Evolutionary conservation across 352 stramenopile species (phyloP).

Genomic region (Globisporangium ultimum): DNA sequence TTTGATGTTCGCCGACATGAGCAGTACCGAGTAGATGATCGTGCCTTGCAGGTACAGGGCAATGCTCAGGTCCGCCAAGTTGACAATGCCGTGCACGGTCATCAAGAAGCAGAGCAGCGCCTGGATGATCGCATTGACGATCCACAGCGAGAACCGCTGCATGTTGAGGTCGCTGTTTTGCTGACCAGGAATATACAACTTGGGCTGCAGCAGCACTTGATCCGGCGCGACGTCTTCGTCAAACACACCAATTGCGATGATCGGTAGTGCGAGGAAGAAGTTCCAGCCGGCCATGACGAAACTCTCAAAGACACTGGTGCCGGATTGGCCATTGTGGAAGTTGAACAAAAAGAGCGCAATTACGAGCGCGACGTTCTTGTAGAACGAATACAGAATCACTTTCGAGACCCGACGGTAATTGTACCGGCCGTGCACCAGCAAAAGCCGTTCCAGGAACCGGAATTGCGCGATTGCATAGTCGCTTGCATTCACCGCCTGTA

Average conservation of each 20-base stretch:
- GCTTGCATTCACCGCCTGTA: slow-evolving; percentile 89
- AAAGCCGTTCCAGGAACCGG: slow-evolving; percentile 90
- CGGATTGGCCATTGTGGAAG: slow-evolving; percentile 80
- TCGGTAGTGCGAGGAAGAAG: slow-evolving; percentile 86
- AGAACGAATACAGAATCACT: slow-evolving; percentile 89
- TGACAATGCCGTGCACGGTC: slow-evolving; percentile 33
- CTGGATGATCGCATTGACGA: slow-evolving; percentile 63
- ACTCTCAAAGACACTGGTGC: slow-evolving; percentile 81
- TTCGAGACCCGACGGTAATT: slow-evolving; percentile 96
- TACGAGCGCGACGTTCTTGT: slow-evolving; percentile 77
- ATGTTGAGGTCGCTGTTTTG: slow-evolving; percentile 69
- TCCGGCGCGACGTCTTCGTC: slow-evolving; percentile 70
- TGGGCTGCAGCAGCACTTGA: slow-evolving; percentile 55
- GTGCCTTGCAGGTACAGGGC: slow-evolving; percentile 62
- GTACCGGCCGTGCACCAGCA: slow-evolving; percentile 96
- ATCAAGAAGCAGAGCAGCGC: slow-evolving; percentile 64
- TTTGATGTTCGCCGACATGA: slow-evolving; percentile 78
- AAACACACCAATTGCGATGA: slow-evolving; percentile 83
- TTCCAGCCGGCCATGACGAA: slow-evolving; percentile 82
- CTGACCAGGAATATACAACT: slow-evolving; percentile 59
- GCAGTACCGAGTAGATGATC: slow-evolving; percentile 64
- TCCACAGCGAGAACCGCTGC: slow-evolving; percentile 52
- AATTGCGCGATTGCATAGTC: slow-evolving; percentile 94
- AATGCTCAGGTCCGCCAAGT: slow-evolving; percentile 31
- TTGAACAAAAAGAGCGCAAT: slow-evolving; percentile 77